phyloP scores from a whole-genome alignment of 176 grass and related monocot genomes.

The Chloris gayana region DNA sequence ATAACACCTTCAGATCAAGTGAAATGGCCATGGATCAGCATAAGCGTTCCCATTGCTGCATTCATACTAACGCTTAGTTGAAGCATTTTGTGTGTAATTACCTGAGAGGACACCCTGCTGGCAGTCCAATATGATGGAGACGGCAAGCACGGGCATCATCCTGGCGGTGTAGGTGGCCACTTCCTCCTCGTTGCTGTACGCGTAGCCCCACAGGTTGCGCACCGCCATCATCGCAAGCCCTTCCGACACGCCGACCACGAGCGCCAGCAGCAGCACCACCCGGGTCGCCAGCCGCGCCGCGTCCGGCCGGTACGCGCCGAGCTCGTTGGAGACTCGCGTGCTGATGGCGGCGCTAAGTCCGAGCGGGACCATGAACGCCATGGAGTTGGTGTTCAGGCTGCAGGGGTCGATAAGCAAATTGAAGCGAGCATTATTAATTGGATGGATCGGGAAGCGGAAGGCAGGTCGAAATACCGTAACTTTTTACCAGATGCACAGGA shows the following conservation, averaged over 20 bases:
- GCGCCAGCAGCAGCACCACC: conserved; percentile 42
- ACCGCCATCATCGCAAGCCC: conserved; percentile 42
- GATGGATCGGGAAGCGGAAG: background rate
- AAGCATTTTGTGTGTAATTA: conserved; percentile 4
- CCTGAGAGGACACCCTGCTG: conserved; percentile 76
- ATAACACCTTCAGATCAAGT: background rate
- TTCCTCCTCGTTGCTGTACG: conserved; percentile 40
- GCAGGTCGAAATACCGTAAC: no score
- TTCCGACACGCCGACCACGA: conserved; percentile 36
- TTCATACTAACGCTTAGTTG: no score
- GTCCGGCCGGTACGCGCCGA: conserved; percentile 49
- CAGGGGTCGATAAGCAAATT: background rate
- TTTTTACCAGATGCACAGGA: no score
- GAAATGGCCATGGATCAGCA: no score
- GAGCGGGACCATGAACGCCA: conserved; percentile 57
- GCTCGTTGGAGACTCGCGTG: conserved; percentile 70
- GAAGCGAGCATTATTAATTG: background rate
- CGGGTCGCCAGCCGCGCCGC: conserved; percentile 40
- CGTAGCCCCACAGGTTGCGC: conserved; percentile 65
- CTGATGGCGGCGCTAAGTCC: conserved; percentile 63
- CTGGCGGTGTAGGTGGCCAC: conserved; percentile 42
- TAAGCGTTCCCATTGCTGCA: no score
- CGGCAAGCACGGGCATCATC: conserved; percentile 63
- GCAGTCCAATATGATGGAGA: conserved; percentile 55
- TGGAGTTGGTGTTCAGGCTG: conserved; percentile 56